Percentiles rank a stretch among this genome's conserved stretches.
phyloP scores from a whole-genome alignment of 805 yeast genomes.

The Cephaloascus albidus region DNA sequence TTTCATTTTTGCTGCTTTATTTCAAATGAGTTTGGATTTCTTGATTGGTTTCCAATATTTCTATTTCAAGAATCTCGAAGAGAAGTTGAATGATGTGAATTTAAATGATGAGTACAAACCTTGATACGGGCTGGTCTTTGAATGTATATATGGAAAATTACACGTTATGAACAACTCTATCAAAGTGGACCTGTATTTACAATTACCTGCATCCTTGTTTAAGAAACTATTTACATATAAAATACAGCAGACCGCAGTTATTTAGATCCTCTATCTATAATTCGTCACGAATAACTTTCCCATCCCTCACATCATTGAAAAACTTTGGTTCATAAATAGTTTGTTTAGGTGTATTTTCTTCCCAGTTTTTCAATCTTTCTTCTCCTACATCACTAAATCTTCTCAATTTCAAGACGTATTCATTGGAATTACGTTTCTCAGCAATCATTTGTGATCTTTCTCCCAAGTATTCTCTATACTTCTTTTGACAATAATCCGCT shows the following conservation, averaged over 20 bases:
- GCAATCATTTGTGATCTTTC: background rate
- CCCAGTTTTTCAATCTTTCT: background rate
- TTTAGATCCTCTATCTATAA: too few relatives aligned
- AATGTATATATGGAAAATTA: too few relatives aligned
- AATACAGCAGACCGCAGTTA: too few relatives aligned
- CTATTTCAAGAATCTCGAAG: slow-evolving; percentile 38
- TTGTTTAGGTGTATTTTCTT: background rate
- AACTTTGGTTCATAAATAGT: background rate
- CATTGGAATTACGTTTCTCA: too few relatives aligned
- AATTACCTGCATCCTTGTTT: too few relatives aligned
- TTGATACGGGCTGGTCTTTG: too few relatives aligned
- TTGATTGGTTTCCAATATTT: slow-evolving; percentile 67
- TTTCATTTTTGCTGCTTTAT: slow-evolving; percentile 62
- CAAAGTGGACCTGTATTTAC: too few relatives aligned
- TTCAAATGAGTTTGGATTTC: slow-evolving; percentile 70
- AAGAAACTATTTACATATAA: too few relatives aligned
- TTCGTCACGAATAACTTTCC: too few relatives aligned
- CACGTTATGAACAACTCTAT: too few relatives aligned
- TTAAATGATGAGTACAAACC: background rate
- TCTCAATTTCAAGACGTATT: background rate
- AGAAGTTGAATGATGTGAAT: background rate
- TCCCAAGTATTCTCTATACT: background rate
- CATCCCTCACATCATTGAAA: background rate
- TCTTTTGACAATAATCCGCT: background rate
- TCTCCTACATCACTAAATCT: background rate